Percentiles rank a stretch among this genome's conserved stretches.
phyloP scores from a whole-genome alignment of 1,284 basidiomycete species.

The Austroboletus novae-zelandiae region DNA sequence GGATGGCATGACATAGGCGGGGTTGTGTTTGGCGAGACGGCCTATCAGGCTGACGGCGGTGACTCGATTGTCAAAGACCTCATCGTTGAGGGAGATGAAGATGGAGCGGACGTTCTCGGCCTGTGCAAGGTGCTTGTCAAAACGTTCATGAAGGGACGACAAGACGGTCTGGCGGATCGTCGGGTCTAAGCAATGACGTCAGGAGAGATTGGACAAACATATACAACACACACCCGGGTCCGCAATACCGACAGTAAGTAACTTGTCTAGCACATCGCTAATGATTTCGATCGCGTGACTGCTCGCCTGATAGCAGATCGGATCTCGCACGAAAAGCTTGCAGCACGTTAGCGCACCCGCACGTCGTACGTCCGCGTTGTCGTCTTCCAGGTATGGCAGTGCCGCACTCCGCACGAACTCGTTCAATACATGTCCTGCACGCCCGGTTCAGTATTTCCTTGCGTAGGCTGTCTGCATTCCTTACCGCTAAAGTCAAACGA shows the following conservation, averaged over 20 bases:
- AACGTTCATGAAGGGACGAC: slow-evolving; percentile 86
- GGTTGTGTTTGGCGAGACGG: slow-evolving; percentile 92
- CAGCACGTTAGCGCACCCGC: slow-evolving; percentile 95
- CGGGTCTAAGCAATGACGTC: slow-evolving; percentile 51
- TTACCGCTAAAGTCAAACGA: slow-evolving; percentile 92
- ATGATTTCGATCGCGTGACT: slow-evolving; percentile 97
- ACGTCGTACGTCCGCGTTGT: slow-evolving; percentile 84
- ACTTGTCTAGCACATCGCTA: slow-evolving; percentile 96
- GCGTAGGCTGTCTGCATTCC: slow-evolving; percentile 15
- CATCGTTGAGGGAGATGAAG: slow-evolving; percentile 98
- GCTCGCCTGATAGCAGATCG: slow-evolving; percentile 95
- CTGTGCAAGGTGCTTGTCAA: slow-evolving; percentile 98
- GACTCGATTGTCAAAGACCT: slow-evolving; percentile 91
- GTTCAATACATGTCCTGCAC: slow-evolving; percentile 86
- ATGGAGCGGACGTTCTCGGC: slow-evolving; percentile 96
- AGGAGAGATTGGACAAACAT: not conserved
- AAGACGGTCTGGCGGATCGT: slow-evolving; percentile 88
- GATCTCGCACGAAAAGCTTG: slow-evolving; percentile 89
- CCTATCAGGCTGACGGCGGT: slow-evolving; percentile 92
- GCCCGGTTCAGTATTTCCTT: slow-evolving; percentile 12
- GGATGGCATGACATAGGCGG: slow-evolving; percentile 98
- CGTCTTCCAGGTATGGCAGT: slow-evolving; percentile 93
- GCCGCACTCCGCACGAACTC: slow-evolving; percentile 95
- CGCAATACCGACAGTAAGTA: slow-evolving; percentile 95
- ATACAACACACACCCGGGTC: slow-evolving; percentile 75